Evolutionary conservation across 1,139 yeast genomes (phyloP).

Genomic region (Taphrina wiesneri): DNA sequence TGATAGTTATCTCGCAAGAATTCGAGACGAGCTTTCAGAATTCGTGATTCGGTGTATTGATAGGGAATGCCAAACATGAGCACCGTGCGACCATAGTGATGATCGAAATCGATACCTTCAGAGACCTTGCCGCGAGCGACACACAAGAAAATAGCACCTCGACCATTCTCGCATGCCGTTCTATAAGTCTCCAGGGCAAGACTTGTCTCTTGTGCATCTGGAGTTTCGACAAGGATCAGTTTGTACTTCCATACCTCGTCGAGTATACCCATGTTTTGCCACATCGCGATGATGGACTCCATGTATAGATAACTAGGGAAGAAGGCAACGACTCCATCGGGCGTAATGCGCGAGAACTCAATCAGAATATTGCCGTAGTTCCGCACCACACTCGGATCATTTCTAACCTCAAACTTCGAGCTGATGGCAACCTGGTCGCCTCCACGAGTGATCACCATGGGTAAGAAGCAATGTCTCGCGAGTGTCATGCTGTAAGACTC

Average conservation of each 20-base stretch:
- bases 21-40: conserved; percentile 88
- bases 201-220: conserved; percentile 98
- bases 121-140: conserved; percentile 99
- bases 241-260: conserved; percentile 99
- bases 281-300: conserved; percentile 87
- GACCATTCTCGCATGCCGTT: conserved; percentile 93
- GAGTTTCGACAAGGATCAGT: conserved; percentile 93
- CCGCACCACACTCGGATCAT: conserved; percentile 95
- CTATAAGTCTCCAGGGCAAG: conserved; percentile 92
- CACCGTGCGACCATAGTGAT: conserved; percentile 96
- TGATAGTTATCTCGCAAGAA: conserved; percentile 89
- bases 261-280: conserved; percentile 97
- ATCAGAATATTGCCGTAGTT: conserved; percentile 90
- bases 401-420: conserved; percentile 92
- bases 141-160: conserved; percentile 93
- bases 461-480: conserved; percentile 87
- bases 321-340: conserved; percentile 97
- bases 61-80: conserved; percentile 97
- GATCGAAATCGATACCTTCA: conserved; percentile 99
- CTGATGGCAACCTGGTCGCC: conserved; percentile 96
- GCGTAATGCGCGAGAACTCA: conserved; percentile 91
- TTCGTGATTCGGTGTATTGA: conserved; percentile 96
- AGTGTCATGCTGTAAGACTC: conserved; percentile 95
- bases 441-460: conserved; percentile 94
- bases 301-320: conserved; percentile 94